Conservation (phyloP, 2,329 filamentous ascomycete species). For the Lachnellula cervina region DNA sequence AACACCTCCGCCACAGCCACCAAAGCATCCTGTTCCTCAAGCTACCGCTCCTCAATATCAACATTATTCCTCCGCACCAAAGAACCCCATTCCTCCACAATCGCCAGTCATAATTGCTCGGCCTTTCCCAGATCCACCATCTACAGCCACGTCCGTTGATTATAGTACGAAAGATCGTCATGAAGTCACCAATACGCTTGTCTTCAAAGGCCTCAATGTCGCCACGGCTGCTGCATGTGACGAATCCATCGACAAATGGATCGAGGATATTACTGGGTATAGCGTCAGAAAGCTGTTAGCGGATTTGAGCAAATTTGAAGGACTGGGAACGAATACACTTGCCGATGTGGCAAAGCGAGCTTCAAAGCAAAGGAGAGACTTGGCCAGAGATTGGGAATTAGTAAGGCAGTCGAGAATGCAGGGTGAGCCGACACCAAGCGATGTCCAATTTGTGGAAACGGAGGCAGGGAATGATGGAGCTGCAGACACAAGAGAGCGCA, state of each 20-base stretch:
- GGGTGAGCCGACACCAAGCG: not conserved
- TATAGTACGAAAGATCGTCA: not conserved
- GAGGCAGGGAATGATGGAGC: not conserved
- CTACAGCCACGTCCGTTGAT: not conserved
- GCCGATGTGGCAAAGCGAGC: conserved; percentile 22
- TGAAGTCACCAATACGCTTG: conserved; percentile 43
- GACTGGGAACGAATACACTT: conserved; percentile 31
- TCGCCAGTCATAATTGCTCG: not conserved
- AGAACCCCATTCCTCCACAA: not conserved
- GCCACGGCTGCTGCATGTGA: conserved; percentile 53
- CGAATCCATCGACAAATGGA: conserved; percentile 47
- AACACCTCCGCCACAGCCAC: not conserved
- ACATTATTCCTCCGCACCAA: not conserved
- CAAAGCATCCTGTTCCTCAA: not conserved
- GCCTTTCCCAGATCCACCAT: not conserved
- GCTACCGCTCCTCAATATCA: not conserved
- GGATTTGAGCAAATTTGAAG: conserved; percentile 48
- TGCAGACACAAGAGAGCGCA: not conserved
- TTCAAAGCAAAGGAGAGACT: conserved; percentile 18
- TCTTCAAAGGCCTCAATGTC: conserved; percentile 51
- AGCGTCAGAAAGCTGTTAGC: conserved; percentile 51
- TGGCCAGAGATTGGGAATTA: conserved; percentile 15
- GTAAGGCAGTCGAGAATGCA: conserved; percentile 13
- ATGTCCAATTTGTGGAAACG: not conserved
- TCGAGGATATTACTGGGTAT: conserved; percentile 47